Conservation (phyloP, 495 filamentous ascomycete species). For the Elasticomyces elasticus region DNA sequence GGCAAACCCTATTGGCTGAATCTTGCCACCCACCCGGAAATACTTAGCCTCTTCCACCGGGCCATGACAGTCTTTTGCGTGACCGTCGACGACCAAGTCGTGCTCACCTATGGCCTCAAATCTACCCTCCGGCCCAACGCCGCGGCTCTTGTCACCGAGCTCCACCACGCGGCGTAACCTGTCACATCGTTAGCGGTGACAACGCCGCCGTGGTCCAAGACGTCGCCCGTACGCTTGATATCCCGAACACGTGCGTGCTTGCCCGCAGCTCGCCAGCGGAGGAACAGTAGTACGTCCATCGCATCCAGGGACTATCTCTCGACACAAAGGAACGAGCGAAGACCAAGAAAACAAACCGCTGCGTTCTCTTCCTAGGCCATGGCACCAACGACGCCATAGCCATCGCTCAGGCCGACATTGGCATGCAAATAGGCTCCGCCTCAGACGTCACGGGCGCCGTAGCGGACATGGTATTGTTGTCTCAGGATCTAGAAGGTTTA, state of each 20-base stretch:
- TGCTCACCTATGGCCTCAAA: constrained; percentile 50
- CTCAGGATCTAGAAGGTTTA: constrained; percentile 47
- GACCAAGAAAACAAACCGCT: constrained; percentile 17
- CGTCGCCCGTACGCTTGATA: constrained; percentile 44
- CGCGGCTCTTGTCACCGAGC: constrained; percentile 34
- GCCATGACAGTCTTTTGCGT: constrained; percentile 57
- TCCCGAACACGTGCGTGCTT: constrained; percentile 38
- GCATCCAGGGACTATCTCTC: too few species aligned
- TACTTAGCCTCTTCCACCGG: constrained; percentile 37
- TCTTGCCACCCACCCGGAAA: constrained; percentile 28
- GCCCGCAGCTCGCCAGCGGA: constrained; percentile 49
- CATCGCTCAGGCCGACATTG: constrained; percentile 61
- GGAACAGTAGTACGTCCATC: constrained; percentile 56
- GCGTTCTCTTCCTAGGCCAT: constrained; percentile 64
- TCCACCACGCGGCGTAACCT: constrained; percentile 47
- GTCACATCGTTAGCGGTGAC: constrained; percentile 64
- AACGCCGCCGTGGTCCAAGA: constrained; percentile 48
- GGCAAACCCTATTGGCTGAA: constrained; percentile 58
- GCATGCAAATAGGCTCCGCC: constrained; percentile 54
- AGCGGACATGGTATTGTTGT: constrained; percentile 60
- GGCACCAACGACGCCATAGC: constrained; percentile 75
- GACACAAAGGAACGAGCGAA: constrained; percentile 33
- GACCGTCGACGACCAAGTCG: constrained; percentile 39
- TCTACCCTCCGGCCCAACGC: constrained; percentile 53
- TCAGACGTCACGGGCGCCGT: constrained; percentile 57